Conservation (phyloP, 805 yeast genomes). For the Ogataea pini region DNA sequence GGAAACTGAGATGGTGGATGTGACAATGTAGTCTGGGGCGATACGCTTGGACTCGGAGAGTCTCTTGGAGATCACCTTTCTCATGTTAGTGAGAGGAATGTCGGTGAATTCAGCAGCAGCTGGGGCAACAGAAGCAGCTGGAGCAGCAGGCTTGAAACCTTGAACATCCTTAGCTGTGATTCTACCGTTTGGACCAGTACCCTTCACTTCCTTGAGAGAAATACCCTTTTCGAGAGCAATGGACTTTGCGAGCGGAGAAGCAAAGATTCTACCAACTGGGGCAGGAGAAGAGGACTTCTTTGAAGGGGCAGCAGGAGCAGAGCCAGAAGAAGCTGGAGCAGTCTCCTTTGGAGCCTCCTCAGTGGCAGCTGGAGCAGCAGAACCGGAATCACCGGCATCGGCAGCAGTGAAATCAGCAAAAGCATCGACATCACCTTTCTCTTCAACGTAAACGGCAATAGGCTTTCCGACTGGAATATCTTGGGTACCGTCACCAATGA, state of each 20-base stretch:
- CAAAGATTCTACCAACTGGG: conserved; percentile 68
- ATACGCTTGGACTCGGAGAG: conserved; percentile 80
- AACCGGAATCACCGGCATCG: conserved; percentile 63
- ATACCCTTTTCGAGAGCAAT: conserved; percentile 92
- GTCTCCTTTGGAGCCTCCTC: conserved; percentile 29
- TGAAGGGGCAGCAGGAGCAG: conserved; percentile 25
- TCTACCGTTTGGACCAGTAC: conserved; percentile 96
- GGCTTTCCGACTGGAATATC: conserved; percentile 95
- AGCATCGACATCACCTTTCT: conserved; percentile 78
- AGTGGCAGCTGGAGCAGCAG: conserved; percentile 32
- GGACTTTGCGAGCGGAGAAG: conserved; percentile 93
- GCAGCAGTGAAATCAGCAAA: conserved; percentile 82
- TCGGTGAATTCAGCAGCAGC: conserved; percentile 71
- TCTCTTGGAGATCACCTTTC: conserved; percentile 90
- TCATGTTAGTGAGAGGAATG: conserved; percentile 86
- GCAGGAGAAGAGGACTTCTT: conserved; percentile 22
- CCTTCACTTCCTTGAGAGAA: conserved; percentile 78
- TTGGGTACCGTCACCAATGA: conserved; percentile 80
- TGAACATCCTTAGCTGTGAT: conserved; percentile 91
- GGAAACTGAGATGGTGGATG: conserved; percentile 81
- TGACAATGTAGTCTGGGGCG: conserved; percentile 90
- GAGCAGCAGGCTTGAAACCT: conserved; percentile 43
- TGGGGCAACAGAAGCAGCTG: conserved; percentile 46
- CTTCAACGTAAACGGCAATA: conserved; percentile 94
- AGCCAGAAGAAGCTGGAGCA: conserved; percentile 32